These are phyloP conservation scores for Fusarium pseudograminearum DNA, from an alignment of 2,329 filamentous ascomycete species.

Conservation along the genomic window DNA sequence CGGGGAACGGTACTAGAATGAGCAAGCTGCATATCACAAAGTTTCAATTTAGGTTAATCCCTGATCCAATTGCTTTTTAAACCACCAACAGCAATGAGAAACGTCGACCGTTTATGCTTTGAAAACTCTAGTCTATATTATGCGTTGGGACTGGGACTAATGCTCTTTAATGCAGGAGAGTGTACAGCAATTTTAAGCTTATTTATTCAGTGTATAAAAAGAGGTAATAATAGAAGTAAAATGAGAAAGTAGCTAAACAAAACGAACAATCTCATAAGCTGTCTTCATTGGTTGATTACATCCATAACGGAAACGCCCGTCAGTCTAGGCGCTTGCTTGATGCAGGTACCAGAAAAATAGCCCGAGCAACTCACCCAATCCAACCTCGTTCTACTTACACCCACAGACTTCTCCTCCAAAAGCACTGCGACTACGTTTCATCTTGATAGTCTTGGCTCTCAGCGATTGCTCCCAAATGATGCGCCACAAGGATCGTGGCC, in stretches of 20 bases:
- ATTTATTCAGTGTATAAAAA: not conserved
- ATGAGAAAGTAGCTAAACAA: conserved; percentile 8
- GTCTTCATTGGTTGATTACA: conserved; percentile 9
- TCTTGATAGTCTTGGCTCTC: conserved; percentile 37
- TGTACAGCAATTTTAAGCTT: not conserved
- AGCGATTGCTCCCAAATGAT: conserved; percentile 22
- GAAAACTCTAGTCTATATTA: not conserved
- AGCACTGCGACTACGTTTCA: conserved; percentile 29
- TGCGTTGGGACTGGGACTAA: too few species aligned
- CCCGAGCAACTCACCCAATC: conserved; percentile 16
- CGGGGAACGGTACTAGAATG: not conserved
- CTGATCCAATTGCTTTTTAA: conserved; percentile 4
- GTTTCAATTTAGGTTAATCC: not conserved
- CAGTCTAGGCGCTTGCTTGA: conserved; percentile 25
- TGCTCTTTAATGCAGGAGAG: not conserved
- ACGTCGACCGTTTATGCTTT: not conserved
- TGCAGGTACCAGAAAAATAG: conserved; percentile 31
- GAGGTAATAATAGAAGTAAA: not conserved
- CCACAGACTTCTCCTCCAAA: conserved; percentile 1
- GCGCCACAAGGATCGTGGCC: conserved; percentile 27
- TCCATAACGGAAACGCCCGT: conserved; percentile 27
- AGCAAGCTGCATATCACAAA: not conserved
- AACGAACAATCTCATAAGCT: not conserved
- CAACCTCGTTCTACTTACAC: conserved; percentile 7
- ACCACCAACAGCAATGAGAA: not conserved